Evolutionary conservation across 441 rosid species (phyloP).

Genomic region (Viola pubescens): DNA sequence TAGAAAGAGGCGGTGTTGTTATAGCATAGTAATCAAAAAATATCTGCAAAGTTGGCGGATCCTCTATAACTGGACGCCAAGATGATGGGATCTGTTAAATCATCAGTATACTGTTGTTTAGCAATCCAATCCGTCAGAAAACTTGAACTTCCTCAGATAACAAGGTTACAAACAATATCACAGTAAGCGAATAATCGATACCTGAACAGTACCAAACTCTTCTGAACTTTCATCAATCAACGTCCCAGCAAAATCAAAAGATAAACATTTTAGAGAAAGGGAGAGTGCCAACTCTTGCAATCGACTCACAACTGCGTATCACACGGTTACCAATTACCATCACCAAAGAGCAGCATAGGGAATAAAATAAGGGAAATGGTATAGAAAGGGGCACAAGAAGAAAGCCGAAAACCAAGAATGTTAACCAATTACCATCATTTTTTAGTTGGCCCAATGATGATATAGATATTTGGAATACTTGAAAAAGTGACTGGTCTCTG

Average conservation of each 20-base stretch:
- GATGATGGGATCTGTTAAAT: conserved; percentile 69
- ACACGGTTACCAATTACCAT: conserved; percentile 13
- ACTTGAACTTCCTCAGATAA: conserved; percentile 7
- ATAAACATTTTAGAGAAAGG: conserved; percentile 86
- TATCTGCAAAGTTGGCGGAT: conserved; percentile 85
- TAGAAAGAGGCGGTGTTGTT: conserved; percentile 70
- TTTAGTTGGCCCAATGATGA: conserved; percentile 81
- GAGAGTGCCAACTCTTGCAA: conserved; percentile 95
- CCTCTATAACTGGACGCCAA: conserved; percentile 90
- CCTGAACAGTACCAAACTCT: conserved; percentile 99
- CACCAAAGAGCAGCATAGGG: conserved; percentile 9
- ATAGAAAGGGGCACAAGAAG: background rate
- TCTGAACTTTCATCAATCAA: conserved; percentile 96
- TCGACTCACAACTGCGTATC: conserved; percentile 50
- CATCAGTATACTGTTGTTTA: conserved; percentile 14
- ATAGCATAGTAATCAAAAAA: conserved; percentile 91
- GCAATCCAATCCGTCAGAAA: conserved; percentile 7
- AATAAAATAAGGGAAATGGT: background rate
- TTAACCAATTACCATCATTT: conserved; percentile 64
- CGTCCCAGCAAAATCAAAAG: conserved; percentile 98
- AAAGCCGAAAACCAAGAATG: conserved; percentile 1
- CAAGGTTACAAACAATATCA: background rate
- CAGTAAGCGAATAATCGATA: conserved; percentile 16
- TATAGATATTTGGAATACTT: conserved; percentile 88
- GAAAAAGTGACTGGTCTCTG: conserved; percentile 91